Conservation (phyloP, 2,329 filamentous ascomycete species). For the Calonectria leucothoes region DNA sequence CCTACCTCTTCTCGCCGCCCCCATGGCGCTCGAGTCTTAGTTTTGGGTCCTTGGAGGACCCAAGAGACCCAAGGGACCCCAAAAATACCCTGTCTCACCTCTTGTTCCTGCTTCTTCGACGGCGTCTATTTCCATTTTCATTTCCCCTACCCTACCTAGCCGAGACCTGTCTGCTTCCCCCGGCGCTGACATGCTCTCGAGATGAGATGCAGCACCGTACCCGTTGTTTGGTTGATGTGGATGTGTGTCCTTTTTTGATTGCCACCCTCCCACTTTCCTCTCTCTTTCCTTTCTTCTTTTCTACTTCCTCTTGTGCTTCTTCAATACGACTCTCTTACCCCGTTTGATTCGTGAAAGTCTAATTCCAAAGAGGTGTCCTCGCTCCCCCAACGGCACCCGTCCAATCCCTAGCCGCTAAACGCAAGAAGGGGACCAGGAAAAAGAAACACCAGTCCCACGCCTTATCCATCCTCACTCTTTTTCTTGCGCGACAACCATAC, state of each 20-base stretch:
- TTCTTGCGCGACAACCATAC: neutral
- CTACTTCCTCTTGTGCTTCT: neutral
- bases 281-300: neutral
- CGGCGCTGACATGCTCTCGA: neutral
- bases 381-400: neutral
- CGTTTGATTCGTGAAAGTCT: neutral
- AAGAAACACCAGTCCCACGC: slow-evolving; percentile 1
- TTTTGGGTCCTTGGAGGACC: neutral
- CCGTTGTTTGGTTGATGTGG: neutral
- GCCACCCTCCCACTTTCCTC: neutral
- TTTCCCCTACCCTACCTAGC: neutral
- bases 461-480: neutral
- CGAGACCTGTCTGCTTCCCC: neutral
- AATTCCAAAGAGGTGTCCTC: neutral
- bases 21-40: neutral
- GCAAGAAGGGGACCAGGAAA: neutral
- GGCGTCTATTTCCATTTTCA: slow-evolving; percentile 2
- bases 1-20: neutral
- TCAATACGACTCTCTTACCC: neutral
- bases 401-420: neutral
- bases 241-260: neutral
- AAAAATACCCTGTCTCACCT: neutral
- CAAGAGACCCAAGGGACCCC: too few species aligned
- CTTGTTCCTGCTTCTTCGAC: neutral
- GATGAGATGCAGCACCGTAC: neutral